Evolutionary conservation across 306 rosid species (phyloP).

Genomic region (Lathyrus tuberosus): DNA sequence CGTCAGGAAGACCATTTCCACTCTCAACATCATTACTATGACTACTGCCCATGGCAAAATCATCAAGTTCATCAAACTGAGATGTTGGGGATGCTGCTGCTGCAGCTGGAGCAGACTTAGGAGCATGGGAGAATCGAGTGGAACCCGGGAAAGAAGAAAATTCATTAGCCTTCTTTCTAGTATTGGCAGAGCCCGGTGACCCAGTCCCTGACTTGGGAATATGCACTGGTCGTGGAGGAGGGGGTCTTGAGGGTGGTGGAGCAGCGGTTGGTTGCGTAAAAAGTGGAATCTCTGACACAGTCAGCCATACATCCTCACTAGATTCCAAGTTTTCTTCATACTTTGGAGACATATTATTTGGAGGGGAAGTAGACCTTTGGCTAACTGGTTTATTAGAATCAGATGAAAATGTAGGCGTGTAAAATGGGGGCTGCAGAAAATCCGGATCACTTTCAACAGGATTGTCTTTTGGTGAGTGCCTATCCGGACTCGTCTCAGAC

Average conservation of each 20-base stretch:
- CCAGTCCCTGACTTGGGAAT: slow-evolving; percentile 59
- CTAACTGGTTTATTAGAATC: slow-evolving; percentile 61
- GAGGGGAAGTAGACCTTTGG: slow-evolving; percentile 71
- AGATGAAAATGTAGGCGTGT: slow-evolving; percentile 64
- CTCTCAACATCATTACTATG: slow-evolving; percentile 58
- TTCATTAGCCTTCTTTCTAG: slow-evolving; percentile 66
- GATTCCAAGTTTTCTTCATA: slow-evolving; percentile 67
- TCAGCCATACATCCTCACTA: slow-evolving; percentile 78
- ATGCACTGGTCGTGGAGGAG: slow-evolving; percentile 89
- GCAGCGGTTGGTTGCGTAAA: slow-evolving; percentile 90
- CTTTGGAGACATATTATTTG: slow-evolving; percentile 62
- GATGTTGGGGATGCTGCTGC: slow-evolving; percentile 52
- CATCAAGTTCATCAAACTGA: slow-evolving; percentile 73
- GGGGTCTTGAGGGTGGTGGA: slow-evolving; percentile 99
- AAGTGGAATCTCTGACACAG: slow-evolving; percentile 93
- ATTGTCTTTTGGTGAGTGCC: slow-evolving; percentile 56
- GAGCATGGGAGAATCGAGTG: slow-evolving; percentile 56
- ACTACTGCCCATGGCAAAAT: slow-evolving; percentile 68
- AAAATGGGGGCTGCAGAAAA: slow-evolving; percentile 60
- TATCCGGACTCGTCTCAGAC: slow-evolving; percentile 62
- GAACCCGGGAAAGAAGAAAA: slow-evolving; percentile 61
- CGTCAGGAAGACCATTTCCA: slow-evolving; percentile 64
- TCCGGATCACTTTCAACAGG: slow-evolving; percentile 58
- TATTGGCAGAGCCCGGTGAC: slow-evolving; percentile 49
- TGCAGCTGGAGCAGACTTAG: slow-evolving; percentile 58